A percentile compares a stretch with the other conserved stretches of the same genome.
phyloP scores from a whole-genome alignment of 495 filamentous ascomycete genomes.

The Penicillium flavigenum region DNA sequence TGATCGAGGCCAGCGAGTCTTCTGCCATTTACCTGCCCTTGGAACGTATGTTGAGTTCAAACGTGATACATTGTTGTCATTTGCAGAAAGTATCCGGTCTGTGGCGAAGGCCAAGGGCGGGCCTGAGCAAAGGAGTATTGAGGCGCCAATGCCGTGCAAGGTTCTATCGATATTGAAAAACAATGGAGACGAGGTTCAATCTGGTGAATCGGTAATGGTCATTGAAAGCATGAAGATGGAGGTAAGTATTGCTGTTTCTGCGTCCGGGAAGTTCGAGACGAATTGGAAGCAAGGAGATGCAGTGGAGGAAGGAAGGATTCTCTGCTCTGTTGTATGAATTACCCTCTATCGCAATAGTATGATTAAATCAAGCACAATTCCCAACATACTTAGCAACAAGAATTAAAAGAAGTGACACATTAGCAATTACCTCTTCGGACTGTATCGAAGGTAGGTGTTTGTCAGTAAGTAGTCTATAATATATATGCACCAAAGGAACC shows the following conservation, averaged over 20 bases:
- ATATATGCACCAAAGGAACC: too few species aligned
- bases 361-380: too few species aligned
- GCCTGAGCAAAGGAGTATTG: conserved; percentile 65
- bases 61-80: conserved; percentile 62
- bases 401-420: too few species aligned
- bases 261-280: conserved; percentile 24
- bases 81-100: conserved; percentile 63
- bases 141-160: conserved; percentile 86
- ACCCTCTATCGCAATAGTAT: too few species aligned
- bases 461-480: too few species aligned
- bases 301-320: conserved; percentile 30
- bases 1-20: conserved; percentile 33
- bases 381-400: too few species aligned
- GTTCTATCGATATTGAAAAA: conserved; percentile 70
- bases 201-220: conserved; percentile 76
- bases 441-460: too few species aligned
- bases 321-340: conserved; percentile 14
- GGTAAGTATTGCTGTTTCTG: conserved; percentile 60
- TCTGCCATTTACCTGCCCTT: conserved; percentile 21
- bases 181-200: conserved; percentile 69
- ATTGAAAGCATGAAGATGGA: conserved; percentile 99
- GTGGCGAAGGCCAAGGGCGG: conserved; percentile 68
- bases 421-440: too few species aligned
- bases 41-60: conserved; percentile 62
- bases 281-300: conserved; percentile 31